Base-by-base conservation (phyloP, 2,329 filamentous ascomycete species). In the Aspergillus clavatus region DNA sequence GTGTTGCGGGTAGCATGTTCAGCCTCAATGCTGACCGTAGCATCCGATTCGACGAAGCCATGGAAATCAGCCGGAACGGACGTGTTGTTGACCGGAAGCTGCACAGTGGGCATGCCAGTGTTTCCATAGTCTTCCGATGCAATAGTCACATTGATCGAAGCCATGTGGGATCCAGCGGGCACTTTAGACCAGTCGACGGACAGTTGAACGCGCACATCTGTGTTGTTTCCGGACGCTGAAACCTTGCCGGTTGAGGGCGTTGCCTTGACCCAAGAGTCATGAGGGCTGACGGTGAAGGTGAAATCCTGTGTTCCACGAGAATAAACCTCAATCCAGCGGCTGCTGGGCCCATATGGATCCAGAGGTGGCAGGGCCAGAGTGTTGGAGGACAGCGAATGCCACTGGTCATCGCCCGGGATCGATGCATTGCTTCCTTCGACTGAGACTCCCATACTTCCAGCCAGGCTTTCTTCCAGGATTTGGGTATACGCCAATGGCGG, bases 341-440 rank as follows among this genome's bases (percentile, higher is more conserved):
- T 72, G 1, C 62, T 56, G 0, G 75, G 72, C 1, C 80, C 79
- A 45, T 82, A 84, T 0, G 75, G 78, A 48, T 80, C 80, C 46
- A 86, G 70, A 0, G 76, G 68, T 7, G 78, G 77, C 3, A 83
- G 66, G 0, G 73, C 72, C 3, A 85, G 69, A 2, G 69, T 74
- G 50, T 75, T 74, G 35, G 70, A 74, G 4, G 76, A 81, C 18
- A 72, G 66, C 18, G 60, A 53, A 57, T 84, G 82, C 63, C 73
- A 84, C 47, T 68, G 72, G 63, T 85, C 82, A 51, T 86, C 83
- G 19, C 84, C 83, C 0, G 82, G 81, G 5, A 86, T 77, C 0
- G 80, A 81, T 1, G 81, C 83, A 51, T 86, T 85, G 48, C 74
- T 77, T 1, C 79, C 82, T 58, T 87, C 82, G 1, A 85, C 73